Percentiles rank a stretch among this genome's conserved stretches.
Evolutionary conservation across 805 yeast genomes (phyloP).

Genomic region (Saccharomycopsis guyanensis): DNA sequence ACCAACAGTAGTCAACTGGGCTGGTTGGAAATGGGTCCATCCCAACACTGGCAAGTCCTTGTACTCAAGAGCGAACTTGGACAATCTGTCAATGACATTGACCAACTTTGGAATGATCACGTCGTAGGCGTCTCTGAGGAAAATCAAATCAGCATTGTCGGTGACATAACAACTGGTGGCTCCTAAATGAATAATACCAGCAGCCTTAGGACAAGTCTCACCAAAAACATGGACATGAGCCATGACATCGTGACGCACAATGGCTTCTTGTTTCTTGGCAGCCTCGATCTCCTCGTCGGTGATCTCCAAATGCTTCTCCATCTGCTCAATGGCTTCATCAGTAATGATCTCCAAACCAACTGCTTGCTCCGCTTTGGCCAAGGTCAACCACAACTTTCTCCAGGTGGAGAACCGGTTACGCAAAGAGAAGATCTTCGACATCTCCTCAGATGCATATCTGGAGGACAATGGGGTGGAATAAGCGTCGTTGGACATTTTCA

Average conservation of each 20-base stretch:
- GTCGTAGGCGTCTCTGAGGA: constrained; percentile 93
- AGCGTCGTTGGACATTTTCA: constrained; percentile 43
- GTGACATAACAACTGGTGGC: constrained; percentile 98
- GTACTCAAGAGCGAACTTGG: constrained; percentile 81
- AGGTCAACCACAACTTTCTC: constrained; percentile 94
- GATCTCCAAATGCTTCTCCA: constrained; percentile 68
- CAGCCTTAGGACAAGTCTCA: constrained; percentile 86
- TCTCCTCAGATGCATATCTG: constrained; percentile 96
- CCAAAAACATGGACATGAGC: constrained; percentile 98
- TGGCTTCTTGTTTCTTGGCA: constrained; percentile 91
- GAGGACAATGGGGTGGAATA: constrained; percentile 92
- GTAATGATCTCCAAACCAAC: constrained; percentile 79
- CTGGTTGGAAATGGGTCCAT: constrained; percentile 99
- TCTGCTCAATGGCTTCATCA: constrained; percentile 86
- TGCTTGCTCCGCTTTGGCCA: constrained; percentile 93
- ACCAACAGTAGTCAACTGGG: constrained; percentile 97
- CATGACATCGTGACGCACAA: constrained; percentile 98
- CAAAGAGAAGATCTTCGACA: constrained; percentile 86
- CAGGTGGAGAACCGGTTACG: constrained; percentile 95
- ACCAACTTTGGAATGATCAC: constrained; percentile 89
- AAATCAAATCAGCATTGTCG: constrained; percentile 95
- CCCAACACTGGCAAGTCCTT: constrained; percentile 96
- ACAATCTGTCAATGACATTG: constrained; percentile 86
- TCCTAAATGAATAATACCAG: constrained; percentile 96
- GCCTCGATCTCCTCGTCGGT: constrained; percentile 88